A percentile compares a stretch with the other conserved stretches of the same genome.
Conservation (phyloP, 768 basidiomycete species). For the Tylopilus rubrobrunneus region DNA sequence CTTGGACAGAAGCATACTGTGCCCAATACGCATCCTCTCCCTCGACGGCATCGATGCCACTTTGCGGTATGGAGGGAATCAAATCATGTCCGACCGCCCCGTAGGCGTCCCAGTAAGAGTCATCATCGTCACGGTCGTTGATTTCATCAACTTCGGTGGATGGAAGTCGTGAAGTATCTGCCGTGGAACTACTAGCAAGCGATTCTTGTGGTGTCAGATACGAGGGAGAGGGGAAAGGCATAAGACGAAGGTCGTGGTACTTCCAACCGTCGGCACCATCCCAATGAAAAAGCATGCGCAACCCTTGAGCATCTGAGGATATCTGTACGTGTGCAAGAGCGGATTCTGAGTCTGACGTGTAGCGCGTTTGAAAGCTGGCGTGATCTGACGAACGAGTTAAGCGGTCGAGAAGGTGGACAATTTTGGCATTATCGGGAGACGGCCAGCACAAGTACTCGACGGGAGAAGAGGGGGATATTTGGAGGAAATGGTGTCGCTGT, state of each 20-base stretch:
- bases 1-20: constrained; percentile 66
- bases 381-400: constrained; percentile 26
- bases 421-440: constrained; percentile 32
- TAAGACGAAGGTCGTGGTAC: constrained; percentile 64
- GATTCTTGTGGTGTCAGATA: constrained; percentile 27
- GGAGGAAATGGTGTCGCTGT: constrained; percentile 64
- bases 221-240: constrained; percentile 62
- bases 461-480: constrained; percentile 46
- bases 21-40: constrained; percentile 73
- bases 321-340: constrained; percentile 55
- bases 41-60: constrained; percentile 9
- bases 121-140: constrained; percentile 34
- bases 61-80: constrained; percentile 15
- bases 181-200: constrained; percentile 24
- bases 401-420: constrained; percentile 44
- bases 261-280: constrained; percentile 54
- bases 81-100: constrained; percentile 35
- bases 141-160: constrained; percentile 17
- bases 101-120: constrained; percentile 71
- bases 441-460: constrained; percentile 70
- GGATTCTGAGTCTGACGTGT: constrained; percentile 48
- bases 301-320: constrained; percentile 32
- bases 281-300: constrained; percentile 71
- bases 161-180: neutral
- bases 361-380: constrained; percentile 31